Evolutionary conservation across 163 green algal species (phyloP).

Genomic region (Chlorella variabilis): DNA sequence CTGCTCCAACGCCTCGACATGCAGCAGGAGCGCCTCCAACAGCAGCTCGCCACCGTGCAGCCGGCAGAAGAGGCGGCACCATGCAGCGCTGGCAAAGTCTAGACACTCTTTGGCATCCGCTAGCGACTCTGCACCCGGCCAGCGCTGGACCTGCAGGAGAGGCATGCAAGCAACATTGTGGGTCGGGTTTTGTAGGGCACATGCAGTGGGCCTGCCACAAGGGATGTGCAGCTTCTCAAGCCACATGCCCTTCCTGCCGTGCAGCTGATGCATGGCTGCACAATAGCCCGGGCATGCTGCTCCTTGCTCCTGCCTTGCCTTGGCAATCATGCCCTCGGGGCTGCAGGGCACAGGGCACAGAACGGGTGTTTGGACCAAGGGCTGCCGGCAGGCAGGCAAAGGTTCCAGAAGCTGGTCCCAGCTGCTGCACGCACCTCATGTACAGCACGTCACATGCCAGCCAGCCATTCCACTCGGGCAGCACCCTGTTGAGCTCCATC

Average conservation of each 20-base stretch:
- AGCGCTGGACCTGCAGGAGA: slow-evolving; percentile 22
- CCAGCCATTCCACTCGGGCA: slow-evolving; percentile 45
- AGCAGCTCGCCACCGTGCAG: slow-evolving; percentile 53
- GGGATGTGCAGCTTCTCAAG: too few relatives aligned
- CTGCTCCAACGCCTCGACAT: slow-evolving; percentile 40
- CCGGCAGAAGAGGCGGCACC: slow-evolving; percentile 52
- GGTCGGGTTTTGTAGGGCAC: too few relatives aligned
- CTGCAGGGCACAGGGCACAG: slow-evolving; percentile 20
- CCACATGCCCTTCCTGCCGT: too few relatives aligned
- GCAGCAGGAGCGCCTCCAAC: slow-evolving; percentile 51
- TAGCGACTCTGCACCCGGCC: slow-evolving; percentile 39
- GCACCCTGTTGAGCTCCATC: slow-evolving; percentile 44
- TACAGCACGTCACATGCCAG: slow-evolving; percentile 25
- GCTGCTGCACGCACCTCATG: too few relatives aligned
- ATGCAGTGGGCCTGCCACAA: too few relatives aligned
- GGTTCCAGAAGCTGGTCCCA: too few relatives aligned
- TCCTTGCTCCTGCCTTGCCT: too few relatives aligned
- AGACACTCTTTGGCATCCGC: slow-evolving; percentile 54
- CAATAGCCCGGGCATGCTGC: too few relatives aligned
- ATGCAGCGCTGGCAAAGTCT: slow-evolving; percentile 48
- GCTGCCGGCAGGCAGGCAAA: not conserved
- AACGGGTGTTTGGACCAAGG: too few relatives aligned
- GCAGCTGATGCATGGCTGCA: too few relatives aligned
- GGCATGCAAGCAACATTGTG: too few relatives aligned
- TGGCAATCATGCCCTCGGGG: slow-evolving; percentile 51